Percentiles rank a stretch among this genome's conserved stretches.
Conservation (phyloP, 441 rosid species). For the Aquilaria agallochum region DNA sequence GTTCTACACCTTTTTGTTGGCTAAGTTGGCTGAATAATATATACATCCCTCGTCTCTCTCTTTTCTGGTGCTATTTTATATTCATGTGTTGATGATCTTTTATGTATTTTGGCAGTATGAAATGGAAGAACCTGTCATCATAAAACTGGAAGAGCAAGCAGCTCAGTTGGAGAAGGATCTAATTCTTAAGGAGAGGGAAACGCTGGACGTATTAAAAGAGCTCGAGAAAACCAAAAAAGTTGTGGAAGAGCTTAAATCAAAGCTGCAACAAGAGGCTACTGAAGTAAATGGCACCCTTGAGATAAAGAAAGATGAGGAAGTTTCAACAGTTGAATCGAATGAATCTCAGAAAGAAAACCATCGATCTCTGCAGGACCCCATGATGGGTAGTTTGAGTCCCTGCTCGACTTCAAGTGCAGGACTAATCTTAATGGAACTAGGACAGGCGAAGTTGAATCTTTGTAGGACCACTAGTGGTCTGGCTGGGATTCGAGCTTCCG, state of each 20-base stretch:
- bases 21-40: no score
- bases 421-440: slow-evolving; percentile 58
- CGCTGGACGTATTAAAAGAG: slow-evolving; percentile 67
- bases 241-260: slow-evolving; percentile 56
- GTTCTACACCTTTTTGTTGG: no score
- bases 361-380: slow-evolving; percentile 15
- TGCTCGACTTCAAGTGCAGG: slow-evolving; percentile 50
- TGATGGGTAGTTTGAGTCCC: slow-evolving; percentile 18
- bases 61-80: neutral
- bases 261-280: slow-evolving; percentile 47
- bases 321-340: neutral
- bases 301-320: slow-evolving; percentile 18
- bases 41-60: neutral
- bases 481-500: slow-evolving; percentile 63
- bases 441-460: slow-evolving; percentile 77
- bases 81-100: slow-evolving; percentile 13
- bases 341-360: slow-evolving; percentile 42
- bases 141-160: slow-evolving; percentile 53
- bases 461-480: slow-evolving; percentile 69
- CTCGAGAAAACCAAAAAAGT: slow-evolving; percentile 64
- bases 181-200: slow-evolving; percentile 66
- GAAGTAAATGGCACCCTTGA: slow-evolving; percentile 37
- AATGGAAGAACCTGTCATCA: slow-evolving; percentile 41
- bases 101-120: slow-evolving; percentile 30
- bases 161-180: slow-evolving; percentile 59